A percentile compares a stretch with the other conserved stretches of the same genome.
Conservation (phyloP, 2,329 filamentous ascomycete species). For the Pseudonectria foliicola region DNA sequence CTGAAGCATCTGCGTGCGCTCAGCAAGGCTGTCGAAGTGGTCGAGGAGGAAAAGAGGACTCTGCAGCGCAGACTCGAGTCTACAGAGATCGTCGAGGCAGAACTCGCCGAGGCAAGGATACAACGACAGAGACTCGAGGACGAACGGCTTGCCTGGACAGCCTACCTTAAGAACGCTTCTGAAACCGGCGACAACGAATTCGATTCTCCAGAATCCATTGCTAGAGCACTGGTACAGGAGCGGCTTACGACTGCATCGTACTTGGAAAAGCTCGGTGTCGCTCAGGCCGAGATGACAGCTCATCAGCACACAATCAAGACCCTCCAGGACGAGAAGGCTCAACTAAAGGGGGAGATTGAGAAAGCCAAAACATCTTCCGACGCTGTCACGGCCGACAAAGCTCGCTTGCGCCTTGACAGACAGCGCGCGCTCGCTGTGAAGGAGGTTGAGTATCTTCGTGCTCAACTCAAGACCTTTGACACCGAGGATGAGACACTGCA, state of each 20-base stretch:
- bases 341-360: slow-evolving; percentile 62
- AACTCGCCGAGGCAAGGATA: slow-evolving; percentile 71
- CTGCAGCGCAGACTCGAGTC: slow-evolving; percentile 71
- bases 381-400: slow-evolving; percentile 53
- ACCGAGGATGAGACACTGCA: slow-evolving; percentile 83
- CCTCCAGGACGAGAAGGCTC: slow-evolving; percentile 62
- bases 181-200: slow-evolving; percentile 63
- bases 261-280: slow-evolving; percentile 69
- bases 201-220: slow-evolving; percentile 80
- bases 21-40: slow-evolving; percentile 82
- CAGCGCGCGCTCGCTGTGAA: slow-evolving; percentile 81
- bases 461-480: slow-evolving; percentile 83
- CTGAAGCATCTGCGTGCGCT: slow-evolving; percentile 73
- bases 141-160: slow-evolving; percentile 79
- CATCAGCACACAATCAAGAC: slow-evolving; percentile 68
- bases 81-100: slow-evolving; percentile 65
- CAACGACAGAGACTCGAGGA: slow-evolving; percentile 85
- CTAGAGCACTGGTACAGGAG: slow-evolving; percentile 75
- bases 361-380: slow-evolving; percentile 50
- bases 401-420: slow-evolving; percentile 69
- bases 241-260: slow-evolving; percentile 71
- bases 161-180: slow-evolving; percentile 67
- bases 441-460: slow-evolving; percentile 89
- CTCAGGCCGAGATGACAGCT: slow-evolving; percentile 71
- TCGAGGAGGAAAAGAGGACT: slow-evolving; percentile 88